Percentiles rank a stretch among this genome's conserved stretches.
These are phyloP conservation scores for Tricholoma sp. DNA, from an alignment of 768 basidiomycete species.

Conservation along the genomic window DNA sequence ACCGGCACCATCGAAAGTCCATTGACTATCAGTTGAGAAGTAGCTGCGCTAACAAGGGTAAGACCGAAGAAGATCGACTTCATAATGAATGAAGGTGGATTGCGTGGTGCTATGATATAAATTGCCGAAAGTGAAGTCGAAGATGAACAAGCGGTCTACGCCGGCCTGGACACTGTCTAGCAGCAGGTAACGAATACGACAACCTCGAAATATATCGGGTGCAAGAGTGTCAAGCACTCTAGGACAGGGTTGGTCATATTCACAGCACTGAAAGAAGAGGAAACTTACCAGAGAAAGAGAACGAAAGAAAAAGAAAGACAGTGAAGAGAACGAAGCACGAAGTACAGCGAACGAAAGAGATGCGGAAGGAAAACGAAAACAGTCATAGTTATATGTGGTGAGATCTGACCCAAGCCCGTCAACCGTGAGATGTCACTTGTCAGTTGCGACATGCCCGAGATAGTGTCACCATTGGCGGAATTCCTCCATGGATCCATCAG, in stretches of 20 bases:
- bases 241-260: background rate
- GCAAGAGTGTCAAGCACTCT: slow-evolving; percentile 42
- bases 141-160: slow-evolving; percentile 64
- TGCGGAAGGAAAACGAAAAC: slow-evolving; percentile 17
- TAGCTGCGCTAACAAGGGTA: slow-evolving; percentile 51
- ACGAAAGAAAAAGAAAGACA: slow-evolving; percentile 30
- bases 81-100: slow-evolving; percentile 53
- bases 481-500: no score
- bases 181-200: slow-evolving; percentile 46
- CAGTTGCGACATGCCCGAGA: no score
- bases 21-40: slow-evolving; percentile 47
- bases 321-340: slow-evolving; percentile 27
- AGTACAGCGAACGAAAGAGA: slow-evolving; percentile 39
- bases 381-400: slow-evolving; percentile 14
- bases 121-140: slow-evolving; percentile 31
- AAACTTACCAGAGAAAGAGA: slow-evolving; percentile 39
- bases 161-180: slow-evolving; percentile 63
- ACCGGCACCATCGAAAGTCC: slow-evolving; percentile 38
- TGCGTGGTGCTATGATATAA: slow-evolving; percentile 33
- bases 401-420: slow-evolving; percentile 17
- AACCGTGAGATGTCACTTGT: slow-evolving; percentile 9
- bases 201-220: slow-evolving; percentile 36
- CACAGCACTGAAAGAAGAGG: background rate
- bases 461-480: no score
- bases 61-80: slow-evolving; percentile 57